Evolutionary conservation across 2,329 filamentous ascomycete species (phyloP).

Genomic region (Claviceps fusiformis): DNA sequence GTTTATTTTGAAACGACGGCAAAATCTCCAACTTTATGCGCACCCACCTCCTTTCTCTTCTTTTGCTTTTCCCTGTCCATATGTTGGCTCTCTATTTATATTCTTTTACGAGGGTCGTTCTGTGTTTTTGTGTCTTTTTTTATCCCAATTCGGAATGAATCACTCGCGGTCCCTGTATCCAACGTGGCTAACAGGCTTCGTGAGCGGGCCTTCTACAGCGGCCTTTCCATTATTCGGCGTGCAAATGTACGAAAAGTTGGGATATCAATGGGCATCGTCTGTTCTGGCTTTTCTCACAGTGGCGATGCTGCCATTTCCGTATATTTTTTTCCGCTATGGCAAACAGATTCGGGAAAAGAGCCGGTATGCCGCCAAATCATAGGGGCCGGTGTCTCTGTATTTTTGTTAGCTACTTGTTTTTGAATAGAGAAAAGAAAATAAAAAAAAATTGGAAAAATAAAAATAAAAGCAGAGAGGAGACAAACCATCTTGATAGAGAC

Average conservation of each 20-base stretch:
- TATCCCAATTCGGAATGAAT: too few species aligned
- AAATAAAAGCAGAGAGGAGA: too few species aligned
- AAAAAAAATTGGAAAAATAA: too few species aligned
- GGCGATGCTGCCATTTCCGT: slow-evolving; percentile 50
- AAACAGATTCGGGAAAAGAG: slow-evolving; percentile 42
- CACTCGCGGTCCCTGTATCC: too few species aligned
- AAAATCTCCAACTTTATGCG: too few species aligned
- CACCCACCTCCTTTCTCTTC: too few species aligned
- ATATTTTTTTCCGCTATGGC: slow-evolving; percentile 47
- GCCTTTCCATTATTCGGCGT: slow-evolving; percentile 64
- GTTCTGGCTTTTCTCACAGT: slow-evolving; percentile 48
- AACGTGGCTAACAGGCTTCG: too few species aligned
- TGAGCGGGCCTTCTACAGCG: slow-evolving; percentile 27
- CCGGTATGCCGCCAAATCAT: slow-evolving; percentile 31
- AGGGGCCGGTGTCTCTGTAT: neutral
- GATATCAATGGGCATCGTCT: slow-evolving; percentile 55
- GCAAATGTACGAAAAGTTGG: slow-evolving; percentile 57
- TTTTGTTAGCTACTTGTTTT: neutral
- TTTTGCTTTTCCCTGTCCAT: neutral
- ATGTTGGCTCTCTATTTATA: too few species aligned
- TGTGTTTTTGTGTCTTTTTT: too few species aligned
- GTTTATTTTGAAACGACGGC: too few species aligned
- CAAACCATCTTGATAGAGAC: neutral
- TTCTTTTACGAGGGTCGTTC: neutral
- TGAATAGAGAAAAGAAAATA: neutral